Conservation (phyloP, 345 rosid genomes). For the Gossypium raimondii region DNA sequence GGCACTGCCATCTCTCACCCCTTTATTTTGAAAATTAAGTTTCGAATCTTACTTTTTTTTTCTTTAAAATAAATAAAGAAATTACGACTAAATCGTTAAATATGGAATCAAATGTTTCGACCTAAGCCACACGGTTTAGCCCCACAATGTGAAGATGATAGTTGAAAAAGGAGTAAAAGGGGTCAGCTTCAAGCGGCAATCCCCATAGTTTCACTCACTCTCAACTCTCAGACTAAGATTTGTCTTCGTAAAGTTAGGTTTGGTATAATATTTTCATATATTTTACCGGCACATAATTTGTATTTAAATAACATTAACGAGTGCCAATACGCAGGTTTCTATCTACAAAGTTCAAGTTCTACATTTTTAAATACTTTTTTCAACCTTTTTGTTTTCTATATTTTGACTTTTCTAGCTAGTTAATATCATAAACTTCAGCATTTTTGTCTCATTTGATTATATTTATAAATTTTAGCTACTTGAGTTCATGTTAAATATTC, state of each 20-base stretch:
- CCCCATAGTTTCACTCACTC: not conserved
- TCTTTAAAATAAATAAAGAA: no score
- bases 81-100: not conserved
- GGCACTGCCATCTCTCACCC: not conserved
- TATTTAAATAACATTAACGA: not conserved
- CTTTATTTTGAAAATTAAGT: slow-evolving; percentile 1
- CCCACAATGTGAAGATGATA: not conserved
- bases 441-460: not conserved
- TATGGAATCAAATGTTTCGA: not conserved
- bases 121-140: not conserved
- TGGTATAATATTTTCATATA: no score
- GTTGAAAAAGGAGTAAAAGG: not conserved
- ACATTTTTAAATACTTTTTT: no score
- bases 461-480: no score
- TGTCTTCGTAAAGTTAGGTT: not conserved
- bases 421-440: not conserved
- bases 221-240: not conserved
- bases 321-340: not conserved
- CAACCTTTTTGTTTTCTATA: not conserved
- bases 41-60: not conserved
- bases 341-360: not conserved
- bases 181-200: slow-evolving; percentile 5
- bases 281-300: not conserved
- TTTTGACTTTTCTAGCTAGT: no score
- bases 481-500: no score